Percentiles rank a stretch among this genome's conserved stretches.
These are phyloP conservation scores for Alliaria petiolata DNA, from an alignment of 345 rosid genomes.

Conservation along the genomic window DNA sequence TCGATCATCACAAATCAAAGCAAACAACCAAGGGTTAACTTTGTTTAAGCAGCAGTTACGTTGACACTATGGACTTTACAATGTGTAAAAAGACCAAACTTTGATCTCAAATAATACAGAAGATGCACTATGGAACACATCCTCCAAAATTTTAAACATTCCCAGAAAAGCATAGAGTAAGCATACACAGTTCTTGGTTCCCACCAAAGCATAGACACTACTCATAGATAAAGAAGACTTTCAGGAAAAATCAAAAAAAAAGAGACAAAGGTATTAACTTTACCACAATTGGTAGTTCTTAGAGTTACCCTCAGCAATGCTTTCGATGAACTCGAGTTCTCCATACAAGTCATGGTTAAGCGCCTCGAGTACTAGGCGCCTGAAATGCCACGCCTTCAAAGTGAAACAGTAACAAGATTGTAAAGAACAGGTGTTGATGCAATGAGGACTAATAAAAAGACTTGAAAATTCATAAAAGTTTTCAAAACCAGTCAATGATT, in stretches of 20 bases:
- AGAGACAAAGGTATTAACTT: slow-evolving; percentile 16
- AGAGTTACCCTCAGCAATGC: slow-evolving; percentile 58
- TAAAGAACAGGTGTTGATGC: not conserved
- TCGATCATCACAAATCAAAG: not conserved
- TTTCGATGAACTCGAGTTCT: slow-evolving; percentile 57
- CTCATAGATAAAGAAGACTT: not conserved
- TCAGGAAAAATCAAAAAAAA: too few species aligned
- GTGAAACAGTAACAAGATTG: not conserved
- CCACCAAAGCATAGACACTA: not conserved
- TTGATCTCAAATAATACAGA: not conserved
- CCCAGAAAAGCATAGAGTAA: not conserved
- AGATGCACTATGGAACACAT: not conserved
- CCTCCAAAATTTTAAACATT: not conserved
- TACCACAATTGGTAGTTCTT: slow-evolving; percentile 94
- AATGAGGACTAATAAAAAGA: not conserved
- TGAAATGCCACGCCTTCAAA: slow-evolving; percentile 90
- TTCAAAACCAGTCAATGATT: not conserved
- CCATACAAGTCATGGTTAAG: slow-evolving; percentile 40
- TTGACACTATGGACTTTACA: not conserved
- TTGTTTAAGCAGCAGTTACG: too few species aligned
- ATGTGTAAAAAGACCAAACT: not conserved
- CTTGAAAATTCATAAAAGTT: not conserved
- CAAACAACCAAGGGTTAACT: too few species aligned
- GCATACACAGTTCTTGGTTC: too few species aligned
- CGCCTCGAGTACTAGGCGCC: slow-evolving; percentile 63